Base-by-base conservation (phyloP, 768 basidiomycete genomes). In the Rhodotorula toruloides region DNA sequence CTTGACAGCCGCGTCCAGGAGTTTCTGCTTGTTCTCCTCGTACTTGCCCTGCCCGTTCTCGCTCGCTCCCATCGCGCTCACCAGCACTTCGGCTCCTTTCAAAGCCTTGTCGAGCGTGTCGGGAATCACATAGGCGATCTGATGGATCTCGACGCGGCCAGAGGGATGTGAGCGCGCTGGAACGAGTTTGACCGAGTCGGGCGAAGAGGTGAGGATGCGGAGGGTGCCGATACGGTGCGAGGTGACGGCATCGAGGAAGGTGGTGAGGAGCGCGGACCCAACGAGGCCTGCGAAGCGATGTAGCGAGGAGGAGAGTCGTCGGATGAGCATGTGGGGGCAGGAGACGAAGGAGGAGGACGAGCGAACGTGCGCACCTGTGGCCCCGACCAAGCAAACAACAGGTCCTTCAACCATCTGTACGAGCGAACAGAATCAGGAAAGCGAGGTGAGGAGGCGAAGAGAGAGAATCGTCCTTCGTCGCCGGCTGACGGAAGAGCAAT, bases 141-240 rank as follows among this genome's bases (percentile, higher is more conserved):
- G 27, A 21, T 12, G n/a, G 31, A 63, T 32, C 12, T 36, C 31
- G 25, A 52, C 47, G 13, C n/a, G 13, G 25, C 3, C 0, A 17
- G 11, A 3, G 1, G 25, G 0, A 0, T 10, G 37, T 13, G 44
- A 25, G 16, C 44, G 44, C 7, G 40, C 39, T 0, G 39, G 0
- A 40, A 16, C 25, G 16, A 63, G 55, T 22, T 34, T 36, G 14
- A 48, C n/a, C 2, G 62, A 50, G 14, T 32, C 7, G 25, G 54
- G 54, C 22, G 54, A 50, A 10, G 62, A 22, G n/a, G 55, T 63
- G 54, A 63, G 62, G 54, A 63, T 29, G 22, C 62, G 55, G 9
- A 63, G 40, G 11, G 13, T 4, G 16, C 40, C 6, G 40, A 63
- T 3, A 11, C 42, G 37, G 10, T n/a, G 25, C 16, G 21, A 4